A percentile compares a stretch with the other conserved stretches of the same genome.
phyloP scores from a whole-genome alignment of 2,329 filamentous ascomycete species.

The Emydomyces testavorans region DNA sequence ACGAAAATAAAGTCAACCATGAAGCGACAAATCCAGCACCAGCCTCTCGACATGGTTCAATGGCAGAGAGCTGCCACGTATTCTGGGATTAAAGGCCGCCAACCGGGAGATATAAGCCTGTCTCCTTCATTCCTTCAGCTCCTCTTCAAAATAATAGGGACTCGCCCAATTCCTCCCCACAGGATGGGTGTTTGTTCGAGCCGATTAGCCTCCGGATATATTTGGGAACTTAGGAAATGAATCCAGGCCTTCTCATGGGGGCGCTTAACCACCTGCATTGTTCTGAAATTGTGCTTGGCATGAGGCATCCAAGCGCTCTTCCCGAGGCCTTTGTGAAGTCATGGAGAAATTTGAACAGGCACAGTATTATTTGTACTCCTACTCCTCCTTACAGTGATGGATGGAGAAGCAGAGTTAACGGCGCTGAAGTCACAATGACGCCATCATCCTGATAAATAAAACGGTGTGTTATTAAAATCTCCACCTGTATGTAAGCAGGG shows the following conservation, averaged over 20 bases:
- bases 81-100: too few species aligned
- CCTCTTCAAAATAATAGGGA: neutral
- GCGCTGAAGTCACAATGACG: too few species aligned
- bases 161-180: neutral
- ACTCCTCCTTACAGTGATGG: too few species aligned
- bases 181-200: neutral
- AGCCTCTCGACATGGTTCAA: neutral
- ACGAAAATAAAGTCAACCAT: neutral
- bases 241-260: too few species aligned
- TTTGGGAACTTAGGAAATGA: too few species aligned
- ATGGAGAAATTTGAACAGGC: too few species aligned
- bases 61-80: neutral
- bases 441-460: too few species aligned
- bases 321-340: neutral
- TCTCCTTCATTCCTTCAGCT: neutral
- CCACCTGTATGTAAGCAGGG: too few species aligned
- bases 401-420: too few species aligned
- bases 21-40: neutral
- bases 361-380: too few species aligned
- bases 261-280: constrained; percentile 3
- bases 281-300: constrained; percentile 8
- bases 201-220: neutral
- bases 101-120: too few species aligned
- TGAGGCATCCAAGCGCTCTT: neutral
- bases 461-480: too few species aligned